phyloP scores from a whole-genome alignment of 768 basidiomycete species.

The Mycena filopes region DNA sequence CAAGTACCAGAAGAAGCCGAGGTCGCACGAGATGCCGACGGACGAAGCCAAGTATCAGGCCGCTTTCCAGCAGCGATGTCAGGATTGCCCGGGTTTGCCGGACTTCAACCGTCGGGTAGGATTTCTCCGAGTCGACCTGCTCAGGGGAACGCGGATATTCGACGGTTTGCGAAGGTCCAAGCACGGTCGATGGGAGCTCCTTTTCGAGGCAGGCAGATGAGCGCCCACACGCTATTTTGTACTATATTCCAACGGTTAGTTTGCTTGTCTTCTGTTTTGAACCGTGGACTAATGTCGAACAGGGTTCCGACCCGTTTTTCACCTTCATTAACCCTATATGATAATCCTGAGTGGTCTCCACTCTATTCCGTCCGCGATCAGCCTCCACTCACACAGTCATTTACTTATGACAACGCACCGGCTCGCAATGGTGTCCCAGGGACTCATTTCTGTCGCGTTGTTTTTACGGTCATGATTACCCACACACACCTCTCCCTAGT shows the following conservation, averaged over 20 bases:
- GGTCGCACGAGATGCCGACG: slow-evolving; percentile 35
- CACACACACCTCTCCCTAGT: slow-evolving; percentile 23
- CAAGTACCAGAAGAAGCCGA: slow-evolving; percentile 52
- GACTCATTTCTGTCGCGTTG: slow-evolving; percentile 9
- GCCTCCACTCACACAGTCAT: slow-evolving; percentile 25
- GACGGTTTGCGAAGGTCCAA: slow-evolving; percentile 56
- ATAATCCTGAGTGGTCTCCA: slow-evolving; percentile 24
- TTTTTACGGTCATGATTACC: slow-evolving; percentile 10
- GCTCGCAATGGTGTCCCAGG: slow-evolving; percentile 15
- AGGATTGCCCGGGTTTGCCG: slow-evolving; percentile 52
- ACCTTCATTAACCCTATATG: slow-evolving; percentile 25
- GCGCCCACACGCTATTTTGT: slow-evolving; percentile 2
- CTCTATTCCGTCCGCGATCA: slow-evolving; percentile 16
- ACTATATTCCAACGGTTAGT: slow-evolving; percentile 25
- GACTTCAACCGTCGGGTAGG: slow-evolving; percentile 55
- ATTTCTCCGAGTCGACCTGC: slow-evolving; percentile 65
- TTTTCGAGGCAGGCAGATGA: slow-evolving; percentile 10
- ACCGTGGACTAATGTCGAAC: background rate
- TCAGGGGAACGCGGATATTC: slow-evolving; percentile 64
- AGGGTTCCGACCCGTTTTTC: slow-evolving; percentile 14
- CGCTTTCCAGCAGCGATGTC: slow-evolving; percentile 59
- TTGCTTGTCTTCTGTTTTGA: background rate
- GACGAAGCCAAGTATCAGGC: slow-evolving; percentile 45
- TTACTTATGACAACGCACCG: slow-evolving; percentile 19
- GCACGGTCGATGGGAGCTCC: slow-evolving; percentile 32